Conservation (phyloP, 2,329 filamentous ascomycete species). For the Exophiala mesophila region DNA sequence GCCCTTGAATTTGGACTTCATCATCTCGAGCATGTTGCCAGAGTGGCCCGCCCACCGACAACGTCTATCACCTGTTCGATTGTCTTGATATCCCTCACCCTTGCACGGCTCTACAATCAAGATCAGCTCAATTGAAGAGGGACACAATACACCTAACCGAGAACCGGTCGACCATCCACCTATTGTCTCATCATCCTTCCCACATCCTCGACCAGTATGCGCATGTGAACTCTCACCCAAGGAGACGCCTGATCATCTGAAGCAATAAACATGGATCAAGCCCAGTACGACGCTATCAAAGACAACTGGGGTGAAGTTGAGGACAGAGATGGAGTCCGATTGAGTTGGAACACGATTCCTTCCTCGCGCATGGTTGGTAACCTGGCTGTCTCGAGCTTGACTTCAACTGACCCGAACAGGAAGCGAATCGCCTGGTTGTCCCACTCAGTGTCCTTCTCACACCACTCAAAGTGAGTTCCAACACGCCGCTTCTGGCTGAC, state of each 20-base stretch:
- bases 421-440: conserved; percentile 89
- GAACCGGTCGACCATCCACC: too few species aligned
- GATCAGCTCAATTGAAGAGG: too few species aligned
- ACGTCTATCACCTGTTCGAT: neutral
- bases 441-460: conserved; percentile 96
- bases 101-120: too few species aligned
- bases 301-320: conserved; percentile 96
- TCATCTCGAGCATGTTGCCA: conserved; percentile 10
- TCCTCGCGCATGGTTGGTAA: conserved; percentile 85
- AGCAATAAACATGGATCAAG: conserved; percentile 59
- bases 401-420: conserved; percentile 49
- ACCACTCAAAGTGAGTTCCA: conserved; percentile 68
- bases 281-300: conserved; percentile 74
- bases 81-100: neutral
- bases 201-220: conserved; percentile 14
- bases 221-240: conserved; percentile 16
- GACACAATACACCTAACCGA: too few species aligned
- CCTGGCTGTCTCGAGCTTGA: conserved; percentile 13
- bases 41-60: conserved; percentile 9
- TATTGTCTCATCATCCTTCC: too few species aligned
- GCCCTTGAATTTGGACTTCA: conserved; percentile 1
- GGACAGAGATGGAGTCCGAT: conserved; percentile 88
- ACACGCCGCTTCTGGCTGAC: too few species aligned
- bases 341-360: conserved; percentile 98
- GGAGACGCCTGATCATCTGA: conserved; percentile 2